Conservation (phyloP, 2,329 filamentous ascomycete species). For the Alternaria novae-zelandiae region DNA sequence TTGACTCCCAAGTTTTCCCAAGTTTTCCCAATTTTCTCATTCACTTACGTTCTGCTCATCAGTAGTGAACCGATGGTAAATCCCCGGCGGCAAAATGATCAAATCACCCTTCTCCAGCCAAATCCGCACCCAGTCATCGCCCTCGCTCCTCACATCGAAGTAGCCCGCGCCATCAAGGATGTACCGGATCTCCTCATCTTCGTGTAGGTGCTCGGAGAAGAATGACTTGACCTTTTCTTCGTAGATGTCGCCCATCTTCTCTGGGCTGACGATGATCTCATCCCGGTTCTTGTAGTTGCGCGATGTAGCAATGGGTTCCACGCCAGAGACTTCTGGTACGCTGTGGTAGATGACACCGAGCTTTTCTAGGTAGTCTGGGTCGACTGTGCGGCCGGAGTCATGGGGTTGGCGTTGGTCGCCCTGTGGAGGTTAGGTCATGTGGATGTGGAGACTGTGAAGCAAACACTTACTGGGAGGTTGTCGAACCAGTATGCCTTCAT, state of each 20-base stretch:
- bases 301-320: conserved; percentile 75
- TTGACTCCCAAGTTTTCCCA: background rate
- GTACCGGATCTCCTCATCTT: conserved; percentile 98
- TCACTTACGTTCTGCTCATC: conserved; percentile 82
- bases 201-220: conserved; percentile 94
- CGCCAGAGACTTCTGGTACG: conserved; percentile 66
- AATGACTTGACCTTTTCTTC: conserved; percentile 94
- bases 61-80: conserved; percentile 97
- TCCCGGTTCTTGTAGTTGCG: conserved; percentile 94
- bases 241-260: conserved; percentile 83
- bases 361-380: conserved; percentile 68
- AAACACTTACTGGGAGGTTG: conserved; percentile 62
- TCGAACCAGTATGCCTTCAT: conserved; percentile 78
- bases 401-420: conserved; percentile 93
- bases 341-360: conserved; percentile 83
- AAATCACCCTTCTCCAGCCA: conserved; percentile 84
- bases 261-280: conserved; percentile 85
- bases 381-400: conserved; percentile 77
- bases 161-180: conserved; percentile 87
- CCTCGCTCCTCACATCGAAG: conserved; percentile 86
- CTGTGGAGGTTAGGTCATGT: conserved; percentile 55
- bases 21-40: rapidly evolving
- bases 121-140: conserved; percentile 90
- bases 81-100: conserved; percentile 91
- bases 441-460: background rate